phyloP scores from a whole-genome alignment of 208 protist genomes.

The Crithidia brevicula region DNA sequence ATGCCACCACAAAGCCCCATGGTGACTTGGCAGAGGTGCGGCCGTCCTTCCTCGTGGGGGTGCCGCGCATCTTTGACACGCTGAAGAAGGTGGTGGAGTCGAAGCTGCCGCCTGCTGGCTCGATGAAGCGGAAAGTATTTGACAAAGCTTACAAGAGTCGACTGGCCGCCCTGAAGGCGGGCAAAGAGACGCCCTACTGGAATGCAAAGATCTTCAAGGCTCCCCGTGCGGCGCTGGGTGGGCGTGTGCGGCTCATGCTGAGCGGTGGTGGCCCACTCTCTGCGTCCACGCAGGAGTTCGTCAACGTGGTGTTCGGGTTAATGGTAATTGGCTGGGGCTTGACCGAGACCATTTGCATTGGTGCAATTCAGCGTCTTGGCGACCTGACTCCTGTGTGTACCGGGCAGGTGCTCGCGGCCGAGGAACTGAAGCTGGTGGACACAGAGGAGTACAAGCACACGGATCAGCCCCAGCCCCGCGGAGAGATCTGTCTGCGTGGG shows the following conservation, averaged over 20 bases:
- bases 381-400: conserved; percentile 53
- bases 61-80: conserved; percentile 89
- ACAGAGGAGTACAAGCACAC: conserved; percentile 82
- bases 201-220: conserved; percentile 83
- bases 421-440: conserved; percentile 92
- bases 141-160: conserved; percentile 64
- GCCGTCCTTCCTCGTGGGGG: conserved; percentile 65
- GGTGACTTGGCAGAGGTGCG: conserved; percentile 85
- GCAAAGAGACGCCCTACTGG: conserved; percentile 80
- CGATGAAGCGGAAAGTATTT: conserved; percentile 78
- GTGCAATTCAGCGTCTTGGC: conserved; percentile 54
- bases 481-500: conserved; percentile 86
- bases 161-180: conserved; percentile 47
- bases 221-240: conserved; percentile 64
- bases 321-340: conserved; percentile 88
- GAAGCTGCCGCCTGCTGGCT: conserved; percentile 60
- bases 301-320: conserved; percentile 76
- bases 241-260: conserved; percentile 57
- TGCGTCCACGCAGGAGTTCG: conserved; percentile 78
- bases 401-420: conserved; percentile 57
- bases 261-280: conserved; percentile 82
- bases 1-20: conserved; percentile 61
- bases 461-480: conserved; percentile 62
- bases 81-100: conserved; percentile 74
- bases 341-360: conserved; percentile 81